These are phyloP conservation scores for Giardia muris DNA, from an alignment of 208 protist genomes.

Conservation along the genomic window DNA sequence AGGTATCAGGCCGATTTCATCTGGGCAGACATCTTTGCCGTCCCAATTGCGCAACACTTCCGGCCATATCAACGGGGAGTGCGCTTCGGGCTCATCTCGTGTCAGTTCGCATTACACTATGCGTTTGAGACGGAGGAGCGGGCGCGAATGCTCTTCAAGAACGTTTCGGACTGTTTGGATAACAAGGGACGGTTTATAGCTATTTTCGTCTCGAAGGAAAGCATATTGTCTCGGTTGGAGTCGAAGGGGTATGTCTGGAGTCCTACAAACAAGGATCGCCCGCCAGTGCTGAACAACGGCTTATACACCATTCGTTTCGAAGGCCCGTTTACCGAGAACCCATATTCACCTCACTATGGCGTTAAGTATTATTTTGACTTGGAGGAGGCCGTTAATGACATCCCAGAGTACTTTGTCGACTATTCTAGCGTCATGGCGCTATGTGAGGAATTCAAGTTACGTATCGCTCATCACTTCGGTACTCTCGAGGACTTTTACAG, in stretches of 20 bases:
- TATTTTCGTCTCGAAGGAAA: not conserved
- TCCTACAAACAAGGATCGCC: not conserved
- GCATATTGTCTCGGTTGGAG: not conserved
- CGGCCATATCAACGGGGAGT: not conserved
- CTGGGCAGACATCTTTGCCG: not conserved
- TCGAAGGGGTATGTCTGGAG: not conserved
- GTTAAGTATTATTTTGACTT: not conserved
- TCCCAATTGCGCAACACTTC: not conserved
- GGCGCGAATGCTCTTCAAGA: not conserved
- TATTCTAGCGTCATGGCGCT: not conserved
- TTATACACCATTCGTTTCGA: not conserved
- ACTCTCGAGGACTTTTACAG: not conserved
- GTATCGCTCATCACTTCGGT: not conserved
- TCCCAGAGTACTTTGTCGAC: conserved; percentile 9
- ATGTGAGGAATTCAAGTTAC: not conserved
- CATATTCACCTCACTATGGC: not conserved
- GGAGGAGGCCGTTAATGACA: not conserved
- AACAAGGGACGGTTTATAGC: conserved; percentile 4
- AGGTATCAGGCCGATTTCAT: not conserved
- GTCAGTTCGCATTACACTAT: conserved; percentile 6
- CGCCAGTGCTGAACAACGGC: not conserved
- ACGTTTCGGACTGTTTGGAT: not conserved
- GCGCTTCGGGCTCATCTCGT: conserved; percentile 3
- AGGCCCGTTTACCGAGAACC: not conserved
- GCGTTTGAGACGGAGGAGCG: not conserved